Evolutionary conservation across 2,329 filamentous ascomycete species (phyloP), one percentile per base, ranked within the genome.

Genomic region (Didymella glomerata): DNA sequence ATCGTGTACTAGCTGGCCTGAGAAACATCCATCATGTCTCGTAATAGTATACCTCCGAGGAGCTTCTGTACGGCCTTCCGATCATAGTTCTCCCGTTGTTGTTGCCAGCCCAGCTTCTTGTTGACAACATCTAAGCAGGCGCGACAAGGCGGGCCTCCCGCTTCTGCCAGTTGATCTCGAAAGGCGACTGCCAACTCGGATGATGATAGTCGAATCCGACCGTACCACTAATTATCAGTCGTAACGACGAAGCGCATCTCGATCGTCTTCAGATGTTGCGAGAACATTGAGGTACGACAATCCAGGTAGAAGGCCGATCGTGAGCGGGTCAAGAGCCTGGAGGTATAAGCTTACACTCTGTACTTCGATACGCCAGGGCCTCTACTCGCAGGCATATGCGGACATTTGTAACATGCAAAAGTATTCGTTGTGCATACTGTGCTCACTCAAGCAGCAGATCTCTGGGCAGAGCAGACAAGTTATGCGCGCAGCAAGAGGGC

Each of bases 21-120:
- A 52, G 24, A 58, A 20, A 42, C 38, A 24, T 16, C 38, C 4
- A 13, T 5, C 13, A 2, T 45, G 36, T 58, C 49, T 48, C 38
- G 49, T n/a, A 38, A 7, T 13, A 40, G 20, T 32, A 44, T 2
- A 13, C 22, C 28, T 52, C 38, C 34, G 34, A 42, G 36, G n/a
- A 52, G 22, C 2, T 8, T 41, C 7, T 38, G 36, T 14, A 22
- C 18, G 18, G 4, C 3, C 7, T 40, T n/a, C n/a, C 20, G 36
- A 8, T 38, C 18, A 11, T 22, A 8, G 38, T 40, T 6, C 18
- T 22, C 1, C 2, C 20, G 9, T 41, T 14, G 20, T 20, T 13
- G 36, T 40, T 18, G 9, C n/a, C 32, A 36, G 4, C 16, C 32
- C 32, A 16, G 32, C 13, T 6, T 6, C 14, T 7, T 16, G 32